phyloP scores from a whole-genome alignment of 2,329 filamentous ascomycete species.

The Diaporthe sp. region DNA sequence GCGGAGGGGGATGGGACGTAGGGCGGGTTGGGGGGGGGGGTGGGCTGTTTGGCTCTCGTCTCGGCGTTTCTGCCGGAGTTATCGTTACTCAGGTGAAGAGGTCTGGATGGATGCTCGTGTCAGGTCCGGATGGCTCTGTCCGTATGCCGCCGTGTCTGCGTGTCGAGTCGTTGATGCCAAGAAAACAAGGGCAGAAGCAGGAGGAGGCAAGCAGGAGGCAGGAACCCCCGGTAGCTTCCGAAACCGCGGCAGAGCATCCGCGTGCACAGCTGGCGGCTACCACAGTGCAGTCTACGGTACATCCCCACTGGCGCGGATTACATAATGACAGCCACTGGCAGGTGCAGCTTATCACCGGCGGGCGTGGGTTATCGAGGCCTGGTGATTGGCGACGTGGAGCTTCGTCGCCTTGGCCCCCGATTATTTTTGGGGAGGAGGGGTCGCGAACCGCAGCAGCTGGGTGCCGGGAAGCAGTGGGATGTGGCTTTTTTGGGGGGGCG shows the following conservation, averaged over 20 bases:
- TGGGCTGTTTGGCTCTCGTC: not conserved
- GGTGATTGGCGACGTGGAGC: conserved; percentile 9
- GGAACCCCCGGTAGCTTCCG: conserved; percentile 24
- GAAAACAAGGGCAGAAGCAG: not conserved
- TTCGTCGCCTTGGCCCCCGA: not conserved
- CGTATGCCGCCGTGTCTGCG: conserved; percentile 13
- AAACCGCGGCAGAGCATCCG: conserved; percentile 22
- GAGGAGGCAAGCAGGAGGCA: not conserved
- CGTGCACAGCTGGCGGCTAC: not conserved
- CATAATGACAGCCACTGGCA: not conserved
- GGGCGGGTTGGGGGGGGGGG: not conserved
- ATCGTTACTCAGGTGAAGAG: conserved; percentile 15
- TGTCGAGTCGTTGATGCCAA: conserved; percentile 19
- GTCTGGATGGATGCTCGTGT: conserved; percentile 17
- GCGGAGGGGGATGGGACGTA: not conserved
- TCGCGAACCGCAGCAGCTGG: conserved; percentile 12
- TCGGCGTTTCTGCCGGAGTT: conserved; percentile 28
- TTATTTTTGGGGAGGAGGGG: conserved; percentile 32
- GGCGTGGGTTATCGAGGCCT: conserved; percentile 31
- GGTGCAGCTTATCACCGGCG: conserved; percentile 12
- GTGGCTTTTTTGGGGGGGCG: not conserved
- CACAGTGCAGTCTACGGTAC: not conserved
- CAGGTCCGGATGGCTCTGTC: conserved; percentile 4
- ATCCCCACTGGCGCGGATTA: not conserved
- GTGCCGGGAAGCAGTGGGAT: not conserved